These are phyloP conservation scores for Fusarium xylarioides DNA, from an alignment of 2,329 filamentous ascomycete species.

Conservation along the genomic window DNA sequence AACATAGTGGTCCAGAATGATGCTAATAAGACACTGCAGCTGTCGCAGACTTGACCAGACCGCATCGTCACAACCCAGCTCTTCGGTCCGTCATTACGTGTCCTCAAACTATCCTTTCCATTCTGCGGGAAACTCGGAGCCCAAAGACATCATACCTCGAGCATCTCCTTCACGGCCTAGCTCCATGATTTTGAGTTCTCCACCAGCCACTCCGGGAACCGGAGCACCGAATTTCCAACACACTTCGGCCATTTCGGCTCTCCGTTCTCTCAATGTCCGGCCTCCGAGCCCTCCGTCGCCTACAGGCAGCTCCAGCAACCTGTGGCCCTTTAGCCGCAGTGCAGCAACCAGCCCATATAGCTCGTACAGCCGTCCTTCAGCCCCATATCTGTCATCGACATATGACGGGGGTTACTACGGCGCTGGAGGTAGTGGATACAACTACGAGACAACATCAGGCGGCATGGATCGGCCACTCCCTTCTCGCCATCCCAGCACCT, in stretches of 20 bases:
- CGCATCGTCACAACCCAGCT: conserved; percentile 43
- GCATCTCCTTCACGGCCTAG: conserved; percentile 69
- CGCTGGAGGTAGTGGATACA: conserved; percentile 49
- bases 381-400: conserved; percentile 60
- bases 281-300: conserved; percentile 66
- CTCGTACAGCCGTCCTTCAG: conserved; percentile 57
- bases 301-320: conserved; percentile 51
- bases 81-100: conserved; percentile 45
- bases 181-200: conserved; percentile 63
- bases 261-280: conserved; percentile 63
- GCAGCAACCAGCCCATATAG: conserved; percentile 61
- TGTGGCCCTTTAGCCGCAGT: conserved; percentile 66
- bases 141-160: conserved; percentile 70
- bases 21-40: conserved; percentile 48
- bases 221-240: conserved; percentile 48
- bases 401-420: conserved; percentile 57
- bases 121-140: conserved; percentile 58
- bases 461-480: conserved; percentile 66
- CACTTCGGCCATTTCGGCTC: conserved; percentile 63
- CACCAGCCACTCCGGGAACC: conserved; percentile 57
- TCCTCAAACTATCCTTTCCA: conserved; percentile 56
- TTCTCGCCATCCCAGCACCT: conserved; percentile 61
- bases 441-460: conserved; percentile 45
- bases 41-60: conserved; percentile 65
- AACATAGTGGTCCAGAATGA: conserved; percentile 17